Conservation (phyloP, 2,329 filamentous ascomycete genomes). For the Periconia macrospinosa region DNA sequence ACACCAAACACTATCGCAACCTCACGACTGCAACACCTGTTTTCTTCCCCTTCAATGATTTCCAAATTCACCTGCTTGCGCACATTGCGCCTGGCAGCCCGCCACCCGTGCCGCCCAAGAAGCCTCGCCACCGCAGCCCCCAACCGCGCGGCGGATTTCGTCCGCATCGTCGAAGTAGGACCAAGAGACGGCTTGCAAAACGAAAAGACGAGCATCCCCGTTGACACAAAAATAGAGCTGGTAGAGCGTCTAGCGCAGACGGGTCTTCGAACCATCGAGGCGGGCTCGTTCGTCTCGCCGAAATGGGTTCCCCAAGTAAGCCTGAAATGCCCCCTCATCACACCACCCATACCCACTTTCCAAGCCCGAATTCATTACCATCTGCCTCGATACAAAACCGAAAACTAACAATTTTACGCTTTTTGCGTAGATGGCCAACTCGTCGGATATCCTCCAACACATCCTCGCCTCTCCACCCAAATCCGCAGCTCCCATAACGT, state of each 20-base stretch:
- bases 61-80: slow-evolving; percentile 35
- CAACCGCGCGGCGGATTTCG: slow-evolving; percentile 43
- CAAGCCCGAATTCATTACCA: neutral
- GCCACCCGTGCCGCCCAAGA: slow-evolving; percentile 29
- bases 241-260: slow-evolving; percentile 70
- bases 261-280: slow-evolving; percentile 74
- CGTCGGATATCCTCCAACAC: slow-evolving; percentile 71
- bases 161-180: slow-evolving; percentile 77
- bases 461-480: slow-evolving; percentile 61
- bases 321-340: neutral
- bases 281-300: slow-evolving; percentile 79
- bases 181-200: slow-evolving; percentile 88
- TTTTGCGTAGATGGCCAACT: slow-evolving; percentile 70
- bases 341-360: neutral
- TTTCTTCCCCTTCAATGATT: slow-evolving; percentile 19
- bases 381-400: slow-evolving; percentile 26
- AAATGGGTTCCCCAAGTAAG: slow-evolving; percentile 81
- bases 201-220: slow-evolving; percentile 70
- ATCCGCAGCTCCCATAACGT: slow-evolving; percentile 62
- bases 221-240: slow-evolving; percentile 75
- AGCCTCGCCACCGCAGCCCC: slow-evolving; percentile 36
- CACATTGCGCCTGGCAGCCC: slow-evolving; percentile 38
- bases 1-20: neutral
- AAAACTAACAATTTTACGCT: slow-evolving; percentile 35
- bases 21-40: neutral